Base-by-base conservation (phyloP, 495 filamentous ascomycete genomes). In the Lindgomyces ingoldianus region DNA sequence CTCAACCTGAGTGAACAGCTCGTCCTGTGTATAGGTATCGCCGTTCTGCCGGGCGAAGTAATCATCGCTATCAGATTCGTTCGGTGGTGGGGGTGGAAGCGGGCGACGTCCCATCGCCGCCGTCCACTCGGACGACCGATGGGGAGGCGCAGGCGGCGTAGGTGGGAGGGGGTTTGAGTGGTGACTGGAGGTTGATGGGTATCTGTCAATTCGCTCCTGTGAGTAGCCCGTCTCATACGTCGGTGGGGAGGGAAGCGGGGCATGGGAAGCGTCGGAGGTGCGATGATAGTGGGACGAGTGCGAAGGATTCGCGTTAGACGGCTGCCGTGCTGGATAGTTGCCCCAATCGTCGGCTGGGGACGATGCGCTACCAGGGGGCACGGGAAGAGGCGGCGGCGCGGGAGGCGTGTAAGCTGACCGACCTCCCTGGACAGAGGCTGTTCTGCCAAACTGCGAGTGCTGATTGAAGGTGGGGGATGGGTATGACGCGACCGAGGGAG, bases 51-150 rank as follows among this genome's bases (percentile, higher is more conserved):
- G 53, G 9, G 48, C 41, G 48, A 74, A 75, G 52, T 75, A 74
- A 52, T 74, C 78, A 11, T 75, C 75, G 21, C 65, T 58, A 30
- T 81, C 80, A 4, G 78, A 70, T 26, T 82, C 82, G 16, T 77
- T 61, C 8, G 81, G 82, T 19, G 83, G 83, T 16, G 71, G 76
- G 12, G 81, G 80, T 14, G 82, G 87, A 21, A 90, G 74, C 21
- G 87, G 87, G 25, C 84, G 79, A 18, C 84, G 79, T 14, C 77
- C 81, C 33, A 81, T 63, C 4, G 84, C 85, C 57, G 83, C 80
- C 0, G 77, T 80, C 52, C 85, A 76, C 60, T 77, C 80, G 45
- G 54, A 53, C 46, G 68, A 56, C 56, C 60, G 41, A 41, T 63
- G 64, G 1, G 60, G 74, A 48, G 80, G 79, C 46, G 79, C 78